Conservation (phyloP, 2,329 filamentous ascomycete species). For the Stylonectria norvegica region DNA sequence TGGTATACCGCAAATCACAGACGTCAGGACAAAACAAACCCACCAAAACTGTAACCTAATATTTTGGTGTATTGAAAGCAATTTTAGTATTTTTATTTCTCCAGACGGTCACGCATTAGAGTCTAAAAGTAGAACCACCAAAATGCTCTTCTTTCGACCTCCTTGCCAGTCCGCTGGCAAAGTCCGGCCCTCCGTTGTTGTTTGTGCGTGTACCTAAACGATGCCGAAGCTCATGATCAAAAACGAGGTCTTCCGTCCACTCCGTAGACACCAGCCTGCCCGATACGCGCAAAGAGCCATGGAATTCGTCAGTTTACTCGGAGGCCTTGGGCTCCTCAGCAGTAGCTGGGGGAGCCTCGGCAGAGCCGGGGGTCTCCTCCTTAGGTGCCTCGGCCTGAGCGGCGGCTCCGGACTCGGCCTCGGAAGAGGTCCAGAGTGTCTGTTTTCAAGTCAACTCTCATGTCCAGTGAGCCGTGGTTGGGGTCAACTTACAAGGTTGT, state of each 20-base stretch:
- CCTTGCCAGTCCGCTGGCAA: constrained; percentile 38
- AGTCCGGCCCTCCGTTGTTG: constrained; percentile 35
- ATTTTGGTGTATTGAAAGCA: constrained; percentile 37
- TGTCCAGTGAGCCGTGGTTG: too few species aligned
- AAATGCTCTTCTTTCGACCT: constrained; percentile 45
- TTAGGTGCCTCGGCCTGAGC: constrained; percentile 49
- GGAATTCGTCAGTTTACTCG: constrained; percentile 47
- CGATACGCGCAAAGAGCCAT: constrained; percentile 36
- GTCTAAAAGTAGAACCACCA: constrained; percentile 53
- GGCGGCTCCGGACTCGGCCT: constrained; percentile 75
- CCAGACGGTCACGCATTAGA: constrained; percentile 54
- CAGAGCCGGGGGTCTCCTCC: constrained; percentile 47
- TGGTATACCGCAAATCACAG: too few species aligned
- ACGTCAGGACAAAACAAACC: too few species aligned
- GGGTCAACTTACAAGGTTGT: constrained; percentile 75
- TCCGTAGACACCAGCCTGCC: constrained; percentile 62
- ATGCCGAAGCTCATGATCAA: constrained; percentile 47
- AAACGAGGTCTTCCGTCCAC: constrained; percentile 59
- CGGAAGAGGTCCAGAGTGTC: constrained; percentile 99
- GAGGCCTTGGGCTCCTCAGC: constrained; percentile 67
- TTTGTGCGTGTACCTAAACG: constrained; percentile 45
- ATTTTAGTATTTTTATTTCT: constrained; percentile 53
- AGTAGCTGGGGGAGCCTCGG: constrained; percentile 55
- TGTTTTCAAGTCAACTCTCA: too few species aligned
- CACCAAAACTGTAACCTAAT: constrained; percentile 5